A percentile compares a stretch with the other conserved stretches of the same genome.
Conservation (phyloP, 768 basidiomycete genomes). For the Serpula lacrymans region DNA sequence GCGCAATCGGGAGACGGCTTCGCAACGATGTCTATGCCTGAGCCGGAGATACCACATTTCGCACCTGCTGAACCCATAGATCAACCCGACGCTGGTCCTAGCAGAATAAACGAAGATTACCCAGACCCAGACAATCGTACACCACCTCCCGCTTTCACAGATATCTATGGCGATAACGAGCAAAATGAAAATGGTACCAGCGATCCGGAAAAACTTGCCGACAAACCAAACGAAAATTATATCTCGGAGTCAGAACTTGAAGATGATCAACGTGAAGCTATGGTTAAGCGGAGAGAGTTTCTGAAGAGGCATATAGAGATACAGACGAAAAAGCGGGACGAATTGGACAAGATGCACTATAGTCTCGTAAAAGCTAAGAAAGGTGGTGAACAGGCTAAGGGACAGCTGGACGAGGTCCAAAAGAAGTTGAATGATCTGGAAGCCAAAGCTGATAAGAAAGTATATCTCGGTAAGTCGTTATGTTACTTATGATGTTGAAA, state of each 20-base stretch:
- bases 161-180: conserved; percentile 12
- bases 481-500: too few relatives aligned
- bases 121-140: conserved; percentile 7
- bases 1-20: neutral
- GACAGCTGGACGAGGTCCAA: conserved; percentile 15
- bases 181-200: conserved; percentile 4
- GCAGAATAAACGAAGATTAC: neutral
- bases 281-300: conserved; percentile 20
- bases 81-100: neutral
- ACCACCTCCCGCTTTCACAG: conserved; percentile 26
- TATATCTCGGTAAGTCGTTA: conserved; percentile 18
- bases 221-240: too few relatives aligned
- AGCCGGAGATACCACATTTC: neutral
- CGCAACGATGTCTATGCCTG: neutral
- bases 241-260: conserved; percentile 20
- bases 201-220: conserved; percentile 16
- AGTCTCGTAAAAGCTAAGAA: too few relatives aligned
- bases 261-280: conserved; percentile 14
- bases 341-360: neutral
- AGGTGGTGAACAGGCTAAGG: conserved; percentile 6
- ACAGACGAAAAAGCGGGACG: conserved; percentile 11
- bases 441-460: conserved; percentile 15
- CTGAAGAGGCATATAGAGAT: conserved; percentile 12
- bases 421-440: conserved; percentile 9
- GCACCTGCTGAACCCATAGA: neutral